Evolutionary conservation across 345 rosid genomes (phyloP).

Genomic region (Pistacia vera): DNA sequence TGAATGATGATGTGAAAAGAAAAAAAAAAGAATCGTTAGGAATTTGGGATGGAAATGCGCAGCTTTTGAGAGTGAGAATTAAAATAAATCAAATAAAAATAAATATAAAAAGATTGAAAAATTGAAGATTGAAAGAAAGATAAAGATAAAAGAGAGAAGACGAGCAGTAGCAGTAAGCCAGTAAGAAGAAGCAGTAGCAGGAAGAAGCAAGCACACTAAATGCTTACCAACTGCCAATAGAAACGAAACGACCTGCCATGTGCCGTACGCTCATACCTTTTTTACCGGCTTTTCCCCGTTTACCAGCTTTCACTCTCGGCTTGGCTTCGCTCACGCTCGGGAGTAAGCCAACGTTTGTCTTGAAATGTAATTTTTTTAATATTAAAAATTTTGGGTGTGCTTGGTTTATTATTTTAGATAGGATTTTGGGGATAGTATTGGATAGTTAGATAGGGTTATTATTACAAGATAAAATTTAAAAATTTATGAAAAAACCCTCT

Average conservation of each 20-base stretch:
- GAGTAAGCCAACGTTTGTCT: too few relatives aligned
- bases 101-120: neutral
- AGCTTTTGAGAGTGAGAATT: conserved; percentile 31
- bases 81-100: neutral
- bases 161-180: neutral
- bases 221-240: conserved; percentile 72
- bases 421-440: too few relatives aligned
- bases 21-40: neutral
- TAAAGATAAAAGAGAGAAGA: conserved; percentile 14
- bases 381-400: too few relatives aligned
- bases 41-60: conserved; percentile 25
- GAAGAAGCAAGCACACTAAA: conserved; percentile 43
- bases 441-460: too few relatives aligned
- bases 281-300: conserved; percentile 30
- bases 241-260: conserved; percentile 50
- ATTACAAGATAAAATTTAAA: too few relatives aligned
- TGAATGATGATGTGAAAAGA: neutral
- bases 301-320: conserved; percentile 6
- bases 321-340: conserved; percentile 10
- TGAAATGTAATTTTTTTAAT: too few relatives aligned
- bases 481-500: too few relatives aligned
- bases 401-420: too few relatives aligned
- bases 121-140: neutral
- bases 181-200: neutral
- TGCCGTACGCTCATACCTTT: conserved; percentile 39